Evolutionary conservation across 768 basidiomycete genomes (phyloP), one percentile per base, ranked within the genome.

Genomic region (Amanita pseudoporphyria): DNA sequence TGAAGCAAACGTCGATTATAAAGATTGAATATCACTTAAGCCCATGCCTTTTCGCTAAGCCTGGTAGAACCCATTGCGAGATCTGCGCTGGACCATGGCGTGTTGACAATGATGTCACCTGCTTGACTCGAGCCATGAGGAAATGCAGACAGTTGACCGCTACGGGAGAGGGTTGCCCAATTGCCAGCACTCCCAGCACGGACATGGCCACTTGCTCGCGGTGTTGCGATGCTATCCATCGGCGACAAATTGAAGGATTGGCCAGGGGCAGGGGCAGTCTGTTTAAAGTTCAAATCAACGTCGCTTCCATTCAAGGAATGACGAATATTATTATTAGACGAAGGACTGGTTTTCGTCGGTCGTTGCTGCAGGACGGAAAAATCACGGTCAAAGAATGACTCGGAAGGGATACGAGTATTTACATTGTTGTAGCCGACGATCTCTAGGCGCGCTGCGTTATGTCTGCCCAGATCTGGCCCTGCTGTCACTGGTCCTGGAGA

Each of bases 401-500:
- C 22, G 37, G 32, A 31, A 46, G 33, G 57, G 35, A 18, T 47
- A 28, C 35, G 45, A 37, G 35, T 5, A 24, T 74, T 50, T 61
- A 87, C 87, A 69, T 82, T 81, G 54, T 74, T 78, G 62, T 78
- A 80, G 30, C 83, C 78, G 46, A 87, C 82, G 57, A 86, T 87
- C 60, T 85, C 86, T 56, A 80, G 62, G 36, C 86, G 74, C 18
- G 80, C 76, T 56, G 75, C 75, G 59, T 78, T 81, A 59, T 87
- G 84, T 57, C 88, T 73, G 57, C 88, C 87, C 38, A 91, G 71
- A 65, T 90, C 87, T 54, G 87, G 88, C 44, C 87, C 88, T 51
- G 87, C 87, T 51, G 87, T 91, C 53, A 87, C 77, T 31, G 87
- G 88, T 43, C 81, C 83, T 50, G 87, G 86, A 18, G 84, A 85